These are phyloP conservation scores for Quercus tomentella DNA, from an alignment of 331 rosid genomes.

Conservation along the genomic window DNA sequence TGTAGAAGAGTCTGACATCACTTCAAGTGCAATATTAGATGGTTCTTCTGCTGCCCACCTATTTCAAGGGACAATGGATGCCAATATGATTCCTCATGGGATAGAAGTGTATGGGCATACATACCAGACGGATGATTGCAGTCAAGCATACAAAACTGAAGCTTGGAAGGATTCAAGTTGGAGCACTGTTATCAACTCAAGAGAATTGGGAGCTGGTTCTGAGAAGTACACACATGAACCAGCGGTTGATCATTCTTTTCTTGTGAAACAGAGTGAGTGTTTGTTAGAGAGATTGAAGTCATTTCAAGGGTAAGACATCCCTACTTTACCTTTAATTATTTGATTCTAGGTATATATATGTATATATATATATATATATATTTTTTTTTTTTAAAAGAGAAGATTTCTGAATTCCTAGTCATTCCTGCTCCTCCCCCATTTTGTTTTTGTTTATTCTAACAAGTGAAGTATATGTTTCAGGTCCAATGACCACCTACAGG, in stretches of 20 bases:
- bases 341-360: background rate
- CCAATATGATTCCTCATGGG: constrained; percentile 23
- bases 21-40: constrained; percentile 22
- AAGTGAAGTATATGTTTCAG: constrained; percentile 38
- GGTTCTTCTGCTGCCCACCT: constrained; percentile 30
- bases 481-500: constrained; percentile 39
- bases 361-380: background rate
- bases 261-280: constrained; percentile 45
- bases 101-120: constrained; percentile 28
- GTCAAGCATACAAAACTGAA: constrained; percentile 28
- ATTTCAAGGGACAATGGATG: constrained; percentile 24
- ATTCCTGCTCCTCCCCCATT: no score
- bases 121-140: constrained; percentile 40
- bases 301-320: constrained; percentile 46
- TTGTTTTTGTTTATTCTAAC: background rate
- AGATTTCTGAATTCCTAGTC: background rate
- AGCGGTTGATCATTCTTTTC: constrained; percentile 48
- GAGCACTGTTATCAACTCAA: constrained; percentile 32
- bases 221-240: constrained; percentile 15
- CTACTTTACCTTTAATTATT: constrained; percentile 1
- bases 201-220: constrained; percentile 17
- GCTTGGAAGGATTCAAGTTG: constrained; percentile 23
- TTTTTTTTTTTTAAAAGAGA: background rate
- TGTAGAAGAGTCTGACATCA: constrained; percentile 24
- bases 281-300: constrained; percentile 71